Conservation (phyloP, 805 yeast genomes). For the Yamadazyma phyllophila region DNA sequence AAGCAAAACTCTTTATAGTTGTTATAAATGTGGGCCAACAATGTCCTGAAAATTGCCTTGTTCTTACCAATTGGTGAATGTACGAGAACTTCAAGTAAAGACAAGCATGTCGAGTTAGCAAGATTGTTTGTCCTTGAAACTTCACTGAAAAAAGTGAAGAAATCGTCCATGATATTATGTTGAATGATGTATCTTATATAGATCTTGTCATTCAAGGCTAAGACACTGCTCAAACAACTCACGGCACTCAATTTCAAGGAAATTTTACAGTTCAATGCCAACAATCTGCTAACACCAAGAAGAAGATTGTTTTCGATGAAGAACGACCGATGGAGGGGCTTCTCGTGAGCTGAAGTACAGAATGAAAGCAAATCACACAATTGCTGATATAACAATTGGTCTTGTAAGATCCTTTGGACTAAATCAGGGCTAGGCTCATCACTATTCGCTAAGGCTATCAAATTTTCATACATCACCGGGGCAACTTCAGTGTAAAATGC, state of each 20-base stretch:
- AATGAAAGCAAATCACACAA: constrained; percentile 71
- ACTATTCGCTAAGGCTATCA: constrained; percentile 34
- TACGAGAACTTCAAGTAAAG: constrained; percentile 52
- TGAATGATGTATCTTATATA: constrained; percentile 58
- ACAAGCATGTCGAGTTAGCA: constrained; percentile 72
- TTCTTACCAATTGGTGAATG: constrained; percentile 23
- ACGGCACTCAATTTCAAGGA: constrained; percentile 66
- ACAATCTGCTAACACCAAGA: constrained; percentile 51
- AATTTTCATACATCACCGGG: constrained; percentile 49
- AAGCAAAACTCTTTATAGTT: constrained; percentile 27
- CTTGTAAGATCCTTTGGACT: constrained; percentile 16
- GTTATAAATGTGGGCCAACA: constrained; percentile 30
- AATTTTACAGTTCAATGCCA: constrained; percentile 40
- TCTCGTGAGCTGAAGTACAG: constrained; percentile 65
- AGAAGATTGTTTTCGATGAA: constrained; percentile 59
- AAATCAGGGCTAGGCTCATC: constrained; percentile 8
- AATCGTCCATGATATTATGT: constrained; percentile 47
- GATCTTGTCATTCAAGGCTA: constrained; percentile 60
- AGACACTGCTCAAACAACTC: constrained; percentile 62
- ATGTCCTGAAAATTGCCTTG: constrained; percentile 14
- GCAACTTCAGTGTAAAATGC: constrained; percentile 66
- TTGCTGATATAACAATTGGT: constrained; percentile 49
- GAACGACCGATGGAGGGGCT: constrained; percentile 56
- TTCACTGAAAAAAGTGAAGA: constrained; percentile 49
- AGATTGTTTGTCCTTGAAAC: constrained; percentile 56